phyloP scores from a whole-genome alignment of 257 asterid genomes.

The Solanum pennellii region DNA sequence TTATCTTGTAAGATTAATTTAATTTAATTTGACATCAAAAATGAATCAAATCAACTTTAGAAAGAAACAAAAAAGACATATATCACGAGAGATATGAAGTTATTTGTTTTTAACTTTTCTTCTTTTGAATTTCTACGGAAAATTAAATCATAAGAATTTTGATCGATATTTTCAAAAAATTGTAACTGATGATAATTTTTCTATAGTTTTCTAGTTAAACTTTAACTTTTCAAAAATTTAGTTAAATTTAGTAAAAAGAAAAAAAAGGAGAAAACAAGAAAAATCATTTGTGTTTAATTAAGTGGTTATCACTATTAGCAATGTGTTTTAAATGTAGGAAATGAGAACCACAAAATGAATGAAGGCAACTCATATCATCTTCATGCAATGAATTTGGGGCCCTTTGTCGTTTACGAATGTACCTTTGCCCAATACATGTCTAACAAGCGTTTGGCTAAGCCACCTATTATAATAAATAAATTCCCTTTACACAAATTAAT shows the following conservation, averaged over 20 bases:
- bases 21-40: neutral
- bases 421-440: neutral
- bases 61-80: neutral
- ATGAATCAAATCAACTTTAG: neutral
- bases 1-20: neutral
- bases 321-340: neutral
- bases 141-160: no score
- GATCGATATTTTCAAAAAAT: no score
- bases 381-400: neutral
- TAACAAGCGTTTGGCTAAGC: neutral
- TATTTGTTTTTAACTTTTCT: neutral
- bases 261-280: no score
- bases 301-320: neutral
- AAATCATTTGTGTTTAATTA: neutral
- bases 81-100: neutral
- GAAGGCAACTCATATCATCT: neutral
- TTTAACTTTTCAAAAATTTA: no score
- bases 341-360: neutral
- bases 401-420: neutral
- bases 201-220: neutral
- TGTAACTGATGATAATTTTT: no score
- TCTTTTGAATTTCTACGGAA: neutral
- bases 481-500: neutral
- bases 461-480: neutral
- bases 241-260: no score